A percentile compares a stretch with the other conserved stretches of the same genome.
These are phyloP conservation scores for Leucosporidium scottii DNA, from an alignment of 768 basidiomycete species.

Conservation along the genomic window DNA sequence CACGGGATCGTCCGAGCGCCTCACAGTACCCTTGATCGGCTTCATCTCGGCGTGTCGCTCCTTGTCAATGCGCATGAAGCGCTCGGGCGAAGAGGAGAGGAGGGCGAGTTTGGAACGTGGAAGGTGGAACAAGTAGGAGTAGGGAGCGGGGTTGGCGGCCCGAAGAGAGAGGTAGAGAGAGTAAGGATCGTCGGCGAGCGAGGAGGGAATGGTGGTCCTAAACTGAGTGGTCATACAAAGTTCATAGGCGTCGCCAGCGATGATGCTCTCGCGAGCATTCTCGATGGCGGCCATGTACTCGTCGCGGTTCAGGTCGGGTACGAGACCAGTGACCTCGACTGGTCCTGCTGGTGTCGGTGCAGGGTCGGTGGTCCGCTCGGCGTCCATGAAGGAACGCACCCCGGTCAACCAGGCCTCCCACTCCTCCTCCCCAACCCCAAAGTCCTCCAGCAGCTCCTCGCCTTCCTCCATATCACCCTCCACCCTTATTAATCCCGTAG, in stretches of 20 bases:
- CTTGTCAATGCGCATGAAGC: conserved; percentile 75
- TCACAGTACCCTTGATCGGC: conserved; percentile 88
- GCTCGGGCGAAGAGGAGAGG: conserved; percentile 82
- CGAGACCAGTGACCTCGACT: background rate
- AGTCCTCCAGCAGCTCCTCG: background rate
- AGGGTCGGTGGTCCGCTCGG: background rate
- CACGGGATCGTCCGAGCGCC: conserved; percentile 46
- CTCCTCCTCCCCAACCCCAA: conserved; percentile 8
- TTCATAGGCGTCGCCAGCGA: conserved; percentile 84
- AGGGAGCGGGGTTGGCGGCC: conserved; percentile 73
- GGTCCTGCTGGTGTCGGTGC: background rate
- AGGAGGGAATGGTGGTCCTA: conserved; percentile 30
- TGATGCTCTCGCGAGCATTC: conserved; percentile 64
- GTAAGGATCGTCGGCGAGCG: conserved; percentile 39
- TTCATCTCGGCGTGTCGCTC: conserved; percentile 67
- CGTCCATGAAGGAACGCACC: background rate
- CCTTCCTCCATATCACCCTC: background rate
- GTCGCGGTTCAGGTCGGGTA: conserved; percentile 6
- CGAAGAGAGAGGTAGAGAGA: conserved; percentile 51
- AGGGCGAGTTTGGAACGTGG: conserved; percentile 46
- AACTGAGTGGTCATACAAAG: conserved; percentile 62
- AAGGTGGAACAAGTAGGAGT: conserved; percentile 57
- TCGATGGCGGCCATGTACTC: conserved; percentile 63
- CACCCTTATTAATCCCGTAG: conserved; percentile 13
- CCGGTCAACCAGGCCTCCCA: background rate